Conservation (phyloP, 2,329 filamentous ascomycete species). For the Penicillium vulpinum region DNA sequence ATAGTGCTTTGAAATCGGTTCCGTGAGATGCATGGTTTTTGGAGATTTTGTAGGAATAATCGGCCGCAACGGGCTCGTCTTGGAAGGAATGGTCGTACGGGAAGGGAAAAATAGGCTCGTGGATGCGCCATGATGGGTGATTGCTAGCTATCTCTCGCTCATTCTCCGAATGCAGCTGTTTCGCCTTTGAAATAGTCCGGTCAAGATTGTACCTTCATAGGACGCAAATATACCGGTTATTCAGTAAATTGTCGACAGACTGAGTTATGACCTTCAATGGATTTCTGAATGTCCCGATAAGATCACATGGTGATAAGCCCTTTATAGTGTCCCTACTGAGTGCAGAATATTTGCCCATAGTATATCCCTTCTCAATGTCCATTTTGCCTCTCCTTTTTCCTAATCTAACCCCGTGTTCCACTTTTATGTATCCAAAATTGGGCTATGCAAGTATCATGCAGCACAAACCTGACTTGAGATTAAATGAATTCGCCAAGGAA, state of each 20-base stretch:
- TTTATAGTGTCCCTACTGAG: background rate
- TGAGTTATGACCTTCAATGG: conserved; percentile 10
- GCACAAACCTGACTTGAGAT: background rate
- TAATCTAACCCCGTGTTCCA: background rate
- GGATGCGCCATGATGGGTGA: conserved; percentile 11
- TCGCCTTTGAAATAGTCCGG: too few species aligned
- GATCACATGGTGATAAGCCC: conserved; percentile 22
- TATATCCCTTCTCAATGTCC: background rate
- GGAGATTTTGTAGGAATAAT: conserved; percentile 5
- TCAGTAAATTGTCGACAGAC: background rate
- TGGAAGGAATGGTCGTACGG: conserved; percentile 14
- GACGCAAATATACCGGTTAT: background rate
- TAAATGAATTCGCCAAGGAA: background rate
- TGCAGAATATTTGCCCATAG: background rate
- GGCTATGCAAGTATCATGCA: background rate
- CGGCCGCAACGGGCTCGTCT: conserved; percentile 18
- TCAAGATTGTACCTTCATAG: background rate
- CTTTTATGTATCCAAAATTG: background rate
- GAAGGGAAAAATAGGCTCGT: conserved; percentile 9
- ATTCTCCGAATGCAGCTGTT: conserved; percentile 3
- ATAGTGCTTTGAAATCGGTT: conserved; percentile 28
- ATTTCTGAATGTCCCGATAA: conserved; percentile 15
- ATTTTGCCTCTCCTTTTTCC: background rate
- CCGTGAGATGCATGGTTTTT: conserved; percentile 5
- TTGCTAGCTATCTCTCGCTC: conserved; percentile 14